Percentiles rank a stretch among this genome's conserved stretches.
These are phyloP conservation scores for Fusarium coicis DNA, from an alignment of 2,329 filamentous ascomycete species.

Conservation along the genomic window DNA sequence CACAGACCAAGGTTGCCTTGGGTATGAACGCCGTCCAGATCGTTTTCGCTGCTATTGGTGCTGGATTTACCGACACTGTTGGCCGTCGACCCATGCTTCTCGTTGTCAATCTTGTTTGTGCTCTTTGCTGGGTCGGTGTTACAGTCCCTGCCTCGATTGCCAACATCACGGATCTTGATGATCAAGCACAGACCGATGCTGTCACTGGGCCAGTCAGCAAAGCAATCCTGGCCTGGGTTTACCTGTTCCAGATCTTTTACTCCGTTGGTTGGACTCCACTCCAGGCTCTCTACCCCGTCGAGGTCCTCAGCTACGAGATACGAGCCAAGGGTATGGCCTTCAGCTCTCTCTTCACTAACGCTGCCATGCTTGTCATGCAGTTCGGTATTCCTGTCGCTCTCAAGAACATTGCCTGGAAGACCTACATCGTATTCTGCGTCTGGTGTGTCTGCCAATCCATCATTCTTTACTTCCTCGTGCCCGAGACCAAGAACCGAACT, in stretches of 20 bases:
- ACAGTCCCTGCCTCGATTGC: slow-evolving; percentile 56
- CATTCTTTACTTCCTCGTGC: slow-evolving; percentile 61
- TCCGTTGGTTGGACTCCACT: slow-evolving; percentile 54
- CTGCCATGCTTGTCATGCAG: slow-evolving; percentile 51
- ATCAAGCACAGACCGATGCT: slow-evolving; percentile 38
- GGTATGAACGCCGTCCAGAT: slow-evolving; percentile 61
- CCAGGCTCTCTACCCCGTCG: slow-evolving; percentile 61
- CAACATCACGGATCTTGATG: slow-evolving; percentile 44
- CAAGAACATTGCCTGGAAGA: slow-evolving; percentile 62
- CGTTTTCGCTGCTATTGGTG: slow-evolving; percentile 59
- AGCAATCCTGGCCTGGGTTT: slow-evolving; percentile 60
- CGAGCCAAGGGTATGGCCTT: slow-evolving; percentile 67
- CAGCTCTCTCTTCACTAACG: slow-evolving; percentile 56
- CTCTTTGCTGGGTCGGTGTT: slow-evolving; percentile 61
- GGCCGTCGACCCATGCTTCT: slow-evolving; percentile 64
- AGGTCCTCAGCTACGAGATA: slow-evolving; percentile 64
- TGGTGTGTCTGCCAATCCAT: slow-evolving; percentile 55
- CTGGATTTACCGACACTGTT: slow-evolving; percentile 58
- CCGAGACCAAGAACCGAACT: slow-evolving; percentile 61
- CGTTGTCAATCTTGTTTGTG: slow-evolving; percentile 57
- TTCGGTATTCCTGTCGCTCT: slow-evolving; percentile 60
- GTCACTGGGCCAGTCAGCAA: slow-evolving; percentile 51
- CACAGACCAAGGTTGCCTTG: slow-evolving; percentile 59
- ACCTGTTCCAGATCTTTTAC: slow-evolving; percentile 50
- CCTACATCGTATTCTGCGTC: slow-evolving; percentile 62